phyloP scores from a whole-genome alignment of 352 stramenopile genomes.

The Peronosclerospora sorghi region DNA sequence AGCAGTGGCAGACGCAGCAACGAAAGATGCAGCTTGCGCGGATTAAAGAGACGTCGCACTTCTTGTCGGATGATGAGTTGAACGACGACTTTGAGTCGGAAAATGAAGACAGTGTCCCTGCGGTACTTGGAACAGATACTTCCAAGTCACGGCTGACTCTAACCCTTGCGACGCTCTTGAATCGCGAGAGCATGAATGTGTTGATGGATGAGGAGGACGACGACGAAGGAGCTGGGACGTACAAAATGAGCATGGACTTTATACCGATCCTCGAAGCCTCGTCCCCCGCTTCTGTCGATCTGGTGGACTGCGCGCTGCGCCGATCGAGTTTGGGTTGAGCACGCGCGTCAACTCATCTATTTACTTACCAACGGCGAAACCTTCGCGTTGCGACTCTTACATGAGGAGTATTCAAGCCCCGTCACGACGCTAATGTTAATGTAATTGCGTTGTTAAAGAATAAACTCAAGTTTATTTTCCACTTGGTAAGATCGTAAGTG shows the following conservation, averaged over 20 bases:
- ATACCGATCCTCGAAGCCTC: conserved; percentile 47
- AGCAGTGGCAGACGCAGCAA: conserved; percentile 29
- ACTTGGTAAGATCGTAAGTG: too few relatives aligned
- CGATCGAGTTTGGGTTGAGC: conserved; percentile 24
- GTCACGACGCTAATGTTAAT: conserved; percentile 7
- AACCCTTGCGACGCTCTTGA: conserved; percentile 31
- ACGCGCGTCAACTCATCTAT: too few relatives aligned
- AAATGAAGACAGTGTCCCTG: conserved; percentile 21
- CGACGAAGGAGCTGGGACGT: conserved; percentile 15
- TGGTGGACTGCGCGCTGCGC: conserved; percentile 32
- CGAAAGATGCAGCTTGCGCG: conserved; percentile 21
- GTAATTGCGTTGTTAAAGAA: too few relatives aligned
- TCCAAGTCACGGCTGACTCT: conserved; percentile 34
- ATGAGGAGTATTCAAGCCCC: too few relatives aligned
- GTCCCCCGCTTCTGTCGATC: conserved; percentile 25
- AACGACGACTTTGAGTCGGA: conserved; percentile 23
- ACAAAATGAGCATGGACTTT: conserved; percentile 33
- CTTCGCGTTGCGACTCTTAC: too few relatives aligned
- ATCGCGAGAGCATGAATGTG: conserved; percentile 41
- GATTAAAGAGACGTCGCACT: conserved; percentile 19
- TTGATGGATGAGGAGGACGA: conserved; percentile 51
- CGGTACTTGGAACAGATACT: conserved; percentile 16
- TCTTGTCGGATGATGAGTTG: conserved; percentile 19
- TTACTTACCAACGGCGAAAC: too few relatives aligned
- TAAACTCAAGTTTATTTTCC: too few relatives aligned